Evolutionary conservation across 495 filamentous ascomycete genomes (phyloP).

Genomic region (Astrocystis sublimbata): DNA sequence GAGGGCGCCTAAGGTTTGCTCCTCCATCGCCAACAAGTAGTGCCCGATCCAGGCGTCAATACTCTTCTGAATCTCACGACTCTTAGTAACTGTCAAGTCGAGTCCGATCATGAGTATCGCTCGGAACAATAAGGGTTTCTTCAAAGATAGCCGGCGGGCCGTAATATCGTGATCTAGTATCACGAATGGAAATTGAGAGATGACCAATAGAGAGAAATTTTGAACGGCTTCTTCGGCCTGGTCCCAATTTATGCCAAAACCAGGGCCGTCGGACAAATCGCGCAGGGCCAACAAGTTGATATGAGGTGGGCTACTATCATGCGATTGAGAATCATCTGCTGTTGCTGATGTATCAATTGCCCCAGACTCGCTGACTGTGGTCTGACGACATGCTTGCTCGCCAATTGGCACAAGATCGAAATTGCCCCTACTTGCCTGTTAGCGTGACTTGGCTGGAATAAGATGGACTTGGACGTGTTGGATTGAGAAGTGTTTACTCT

Average conservation of each 20-base stretch:
- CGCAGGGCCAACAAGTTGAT: not conserved
- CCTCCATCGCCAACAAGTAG: conserved; percentile 32
- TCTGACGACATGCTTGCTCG: not conserved
- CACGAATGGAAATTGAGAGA: conserved; percentile 37
- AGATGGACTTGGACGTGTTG: not conserved
- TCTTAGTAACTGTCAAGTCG: conserved; percentile 29
- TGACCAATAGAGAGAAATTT: conserved; percentile 30
- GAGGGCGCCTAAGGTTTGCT: conserved; percentile 33
- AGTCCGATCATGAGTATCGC: conserved; percentile 30
- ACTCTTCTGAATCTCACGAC: conserved; percentile 28
- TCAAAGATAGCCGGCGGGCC: conserved; percentile 22
- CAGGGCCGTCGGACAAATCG: conserved; percentile 17
- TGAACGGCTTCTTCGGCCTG: conserved; percentile 34
- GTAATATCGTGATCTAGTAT: conserved; percentile 29
- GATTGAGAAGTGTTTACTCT: not conserved
- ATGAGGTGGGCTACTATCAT: not conserved
- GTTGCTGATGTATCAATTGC: not conserved
- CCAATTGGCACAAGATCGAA: not conserved
- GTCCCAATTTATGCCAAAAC: conserved; percentile 35
- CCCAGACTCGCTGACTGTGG: not conserved
- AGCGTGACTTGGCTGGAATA: not conserved
- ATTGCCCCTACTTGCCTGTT: not conserved
- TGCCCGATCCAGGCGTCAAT: conserved; percentile 36
- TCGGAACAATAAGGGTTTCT: conserved; percentile 35
- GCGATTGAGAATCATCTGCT: not conserved